Evolutionary conservation across 345 rosid species (phyloP).

Genomic region (Eucalyptus regnans): DNA sequence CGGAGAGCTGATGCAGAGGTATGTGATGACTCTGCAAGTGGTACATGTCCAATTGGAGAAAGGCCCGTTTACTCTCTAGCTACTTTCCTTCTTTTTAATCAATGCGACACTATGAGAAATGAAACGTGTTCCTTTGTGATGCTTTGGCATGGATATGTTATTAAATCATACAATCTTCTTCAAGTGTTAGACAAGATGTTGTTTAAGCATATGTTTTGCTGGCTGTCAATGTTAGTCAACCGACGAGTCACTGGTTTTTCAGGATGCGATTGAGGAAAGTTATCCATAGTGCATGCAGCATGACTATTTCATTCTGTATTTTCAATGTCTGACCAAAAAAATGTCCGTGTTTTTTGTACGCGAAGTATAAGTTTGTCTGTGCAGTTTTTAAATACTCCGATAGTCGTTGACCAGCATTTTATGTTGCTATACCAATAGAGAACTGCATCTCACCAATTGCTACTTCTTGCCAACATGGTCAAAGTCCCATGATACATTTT

Average conservation of each 20-base stretch:
- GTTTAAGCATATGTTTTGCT: background rate
- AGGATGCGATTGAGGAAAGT: background rate
- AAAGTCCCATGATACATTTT: background rate
- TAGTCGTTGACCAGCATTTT: background rate
- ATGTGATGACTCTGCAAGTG: background rate
- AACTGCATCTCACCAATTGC: background rate
- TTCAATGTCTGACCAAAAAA: background rate
- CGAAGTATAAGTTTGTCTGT: background rate
- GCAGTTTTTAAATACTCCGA: background rate
- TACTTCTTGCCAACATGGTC: background rate
- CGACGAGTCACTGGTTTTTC: background rate
- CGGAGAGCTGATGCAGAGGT: slow-evolving; percentile 77
- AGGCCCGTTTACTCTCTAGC: background rate
- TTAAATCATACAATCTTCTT: background rate
- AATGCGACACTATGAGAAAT: background rate
- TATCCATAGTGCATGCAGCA: background rate
- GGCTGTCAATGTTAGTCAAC: background rate
- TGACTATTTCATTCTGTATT: background rate
- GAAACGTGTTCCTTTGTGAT: background rate
- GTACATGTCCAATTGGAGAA: background rate
- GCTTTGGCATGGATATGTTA: background rate
- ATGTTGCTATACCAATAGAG: background rate
- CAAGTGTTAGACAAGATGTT: background rate
- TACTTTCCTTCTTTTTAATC: background rate
- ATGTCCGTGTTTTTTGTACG: rapidly evolving